These are phyloP conservation scores for Vickermania ingenoplastis DNA, from an alignment of 208 protist genomes.

Conservation along the genomic window DNA sequence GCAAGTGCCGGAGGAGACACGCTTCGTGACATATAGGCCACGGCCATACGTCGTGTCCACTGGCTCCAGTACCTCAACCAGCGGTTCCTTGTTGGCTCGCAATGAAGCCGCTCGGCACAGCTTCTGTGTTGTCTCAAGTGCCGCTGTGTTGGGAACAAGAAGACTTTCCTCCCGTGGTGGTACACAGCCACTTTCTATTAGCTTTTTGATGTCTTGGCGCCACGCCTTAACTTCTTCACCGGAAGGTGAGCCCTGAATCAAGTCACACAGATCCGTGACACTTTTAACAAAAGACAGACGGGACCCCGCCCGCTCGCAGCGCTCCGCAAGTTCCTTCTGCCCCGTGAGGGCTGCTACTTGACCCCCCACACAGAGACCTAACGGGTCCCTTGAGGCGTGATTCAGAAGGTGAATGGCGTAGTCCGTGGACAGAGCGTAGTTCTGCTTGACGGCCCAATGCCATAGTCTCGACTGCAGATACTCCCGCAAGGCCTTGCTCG, in stretches of 20 bases:
- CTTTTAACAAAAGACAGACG: constrained; percentile 31
- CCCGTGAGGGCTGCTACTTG: constrained; percentile 25
- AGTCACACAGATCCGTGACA: constrained; percentile 5
- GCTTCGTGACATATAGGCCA: constrained; percentile 51
- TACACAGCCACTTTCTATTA: no score
- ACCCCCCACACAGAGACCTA: constrained; percentile 55
- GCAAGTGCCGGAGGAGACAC: constrained; percentile 23
- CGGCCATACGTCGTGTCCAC: constrained; percentile 42
- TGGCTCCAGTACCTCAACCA: constrained; percentile 54
- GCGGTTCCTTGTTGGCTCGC: constrained; percentile 3
- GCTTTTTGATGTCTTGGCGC: background rate
- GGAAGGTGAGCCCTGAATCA: constrained; percentile 1
- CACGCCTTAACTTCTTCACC: background rate
- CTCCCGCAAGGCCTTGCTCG: constrained; percentile 32
- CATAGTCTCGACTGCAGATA: constrained; percentile 57
- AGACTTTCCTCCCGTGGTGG: background rate
- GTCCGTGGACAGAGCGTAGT: constrained; percentile 74
- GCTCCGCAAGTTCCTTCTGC: constrained; percentile 37
- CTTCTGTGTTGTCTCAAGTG: background rate
- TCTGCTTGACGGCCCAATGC: constrained; percentile 38
- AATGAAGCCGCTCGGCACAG: background rate
- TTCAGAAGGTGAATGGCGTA: constrained; percentile 77
- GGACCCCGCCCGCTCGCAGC: constrained; percentile 41
- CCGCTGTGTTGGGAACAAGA: background rate
- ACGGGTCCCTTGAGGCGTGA: constrained; percentile 36